These are phyloP conservation scores for Microdochium nivale DNA, from an alignment of 2,329 filamentous ascomycete genomes.

Conservation along the genomic window DNA sequence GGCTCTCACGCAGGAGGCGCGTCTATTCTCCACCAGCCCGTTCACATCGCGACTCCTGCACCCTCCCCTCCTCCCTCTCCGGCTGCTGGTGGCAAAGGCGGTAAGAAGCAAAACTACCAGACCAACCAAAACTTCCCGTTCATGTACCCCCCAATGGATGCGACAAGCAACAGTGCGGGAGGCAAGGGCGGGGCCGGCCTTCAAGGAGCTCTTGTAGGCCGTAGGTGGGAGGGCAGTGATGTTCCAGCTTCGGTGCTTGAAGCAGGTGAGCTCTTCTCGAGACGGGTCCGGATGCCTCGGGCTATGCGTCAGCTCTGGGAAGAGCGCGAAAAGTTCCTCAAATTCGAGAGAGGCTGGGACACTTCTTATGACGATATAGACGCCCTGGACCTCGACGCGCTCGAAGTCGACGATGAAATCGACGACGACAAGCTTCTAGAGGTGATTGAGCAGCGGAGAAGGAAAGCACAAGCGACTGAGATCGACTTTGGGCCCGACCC, in stretches of 20 bases:
- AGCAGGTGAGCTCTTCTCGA: slow-evolving; percentile 85
- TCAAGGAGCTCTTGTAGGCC: slow-evolving; percentile 71
- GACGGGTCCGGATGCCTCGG: slow-evolving; percentile 81
- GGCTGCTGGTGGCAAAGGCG: slow-evolving; percentile 76
- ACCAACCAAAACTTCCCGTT: slow-evolving; percentile 99
- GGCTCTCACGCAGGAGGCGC: slow-evolving; percentile 48
- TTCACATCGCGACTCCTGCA: slow-evolving; percentile 96
- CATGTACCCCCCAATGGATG: slow-evolving; percentile 88
- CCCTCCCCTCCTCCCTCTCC: slow-evolving; percentile 94
- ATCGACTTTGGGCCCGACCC: slow-evolving; percentile 43
- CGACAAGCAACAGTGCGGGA: slow-evolving; percentile 79
- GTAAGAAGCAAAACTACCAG: slow-evolving; percentile 98
- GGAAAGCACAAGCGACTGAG: slow-evolving; percentile 28
- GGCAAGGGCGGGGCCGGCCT: slow-evolving; percentile 78
- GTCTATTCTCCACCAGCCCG: slow-evolving; percentile 89
- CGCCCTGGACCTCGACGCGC: slow-evolving; percentile 26
- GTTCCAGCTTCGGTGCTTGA: slow-evolving; percentile 92
- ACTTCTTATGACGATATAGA: slow-evolving; percentile 35
- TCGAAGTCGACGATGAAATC: slow-evolving; percentile 15
- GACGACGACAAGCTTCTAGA: slow-evolving; percentile 29
- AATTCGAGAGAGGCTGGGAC: slow-evolving; percentile 86
- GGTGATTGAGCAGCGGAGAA: slow-evolving; percentile 31
- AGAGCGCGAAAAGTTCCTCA: slow-evolving; percentile 83
- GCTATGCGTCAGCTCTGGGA: slow-evolving; percentile 93
- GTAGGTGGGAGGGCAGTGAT: slow-evolving; percentile 88